Percentiles rank a stretch among this genome's conserved stretches.
Evolutionary conservation across 768 basidiomycete genomes (phyloP).

Genomic region (Gyrodon lividus): DNA sequence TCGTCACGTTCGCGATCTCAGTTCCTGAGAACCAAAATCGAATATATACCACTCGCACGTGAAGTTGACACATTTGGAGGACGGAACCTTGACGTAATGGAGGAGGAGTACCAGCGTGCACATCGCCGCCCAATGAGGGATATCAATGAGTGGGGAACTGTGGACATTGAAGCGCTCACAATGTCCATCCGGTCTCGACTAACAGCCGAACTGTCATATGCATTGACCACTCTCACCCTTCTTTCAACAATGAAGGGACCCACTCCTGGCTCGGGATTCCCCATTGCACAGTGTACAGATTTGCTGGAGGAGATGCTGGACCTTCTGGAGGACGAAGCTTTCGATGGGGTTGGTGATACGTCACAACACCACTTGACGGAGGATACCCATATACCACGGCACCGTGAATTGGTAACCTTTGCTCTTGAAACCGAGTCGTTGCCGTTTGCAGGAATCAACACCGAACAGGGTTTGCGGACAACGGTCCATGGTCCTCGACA

Average conservation of each 20-base stretch:
- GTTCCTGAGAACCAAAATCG: slow-evolving; percentile 75
- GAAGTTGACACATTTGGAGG: slow-evolving; percentile 79
- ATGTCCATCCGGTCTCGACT: slow-evolving; percentile 89
- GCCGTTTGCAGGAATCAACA: slow-evolving; percentile 57
- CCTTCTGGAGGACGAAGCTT: slow-evolving; percentile 79
- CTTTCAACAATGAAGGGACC: slow-evolving; percentile 75
- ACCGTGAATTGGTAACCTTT: slow-evolving; percentile 59
- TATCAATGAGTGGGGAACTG: slow-evolving; percentile 81
- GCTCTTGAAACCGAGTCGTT: slow-evolving; percentile 57
- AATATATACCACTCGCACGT: slow-evolving; percentile 80
- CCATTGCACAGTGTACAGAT: slow-evolving; percentile 72
- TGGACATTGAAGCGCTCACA: slow-evolving; percentile 91
- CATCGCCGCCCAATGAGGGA: slow-evolving; percentile 62
- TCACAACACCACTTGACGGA: slow-evolving; percentile 27
- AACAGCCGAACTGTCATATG: slow-evolving; percentile 83
- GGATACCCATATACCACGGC: slow-evolving; percentile 49
- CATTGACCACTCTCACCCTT: slow-evolving; percentile 81
- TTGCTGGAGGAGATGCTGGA: slow-evolving; percentile 86
- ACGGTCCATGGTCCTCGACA: slow-evolving; percentile 55
- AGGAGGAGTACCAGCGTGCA: slow-evolving; percentile 54
- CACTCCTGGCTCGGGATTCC: slow-evolving; percentile 59
- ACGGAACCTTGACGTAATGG: slow-evolving; percentile 68
- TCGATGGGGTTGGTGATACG: slow-evolving; percentile 45
- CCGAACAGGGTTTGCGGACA: slow-evolving; percentile 48
- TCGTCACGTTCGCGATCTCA: slow-evolving; percentile 44